Conservation (phyloP, 305 asterid species). For the Euphrasia arctica region DNA sequence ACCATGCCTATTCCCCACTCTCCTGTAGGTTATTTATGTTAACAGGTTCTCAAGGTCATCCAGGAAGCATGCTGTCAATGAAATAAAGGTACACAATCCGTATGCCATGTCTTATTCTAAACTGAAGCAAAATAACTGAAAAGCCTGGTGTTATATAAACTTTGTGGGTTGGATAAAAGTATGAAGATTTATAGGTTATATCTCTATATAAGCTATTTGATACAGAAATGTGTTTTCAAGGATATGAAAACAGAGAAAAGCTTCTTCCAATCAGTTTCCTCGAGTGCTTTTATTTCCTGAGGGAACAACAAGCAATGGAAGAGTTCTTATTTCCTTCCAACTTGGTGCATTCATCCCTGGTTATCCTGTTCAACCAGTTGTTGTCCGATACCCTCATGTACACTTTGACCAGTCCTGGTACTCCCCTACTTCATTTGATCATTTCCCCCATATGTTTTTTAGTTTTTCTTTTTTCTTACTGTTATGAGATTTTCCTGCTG, state of each 20-base stretch:
- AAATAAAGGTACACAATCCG: conserved; percentile 83
- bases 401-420: conserved; percentile 99
- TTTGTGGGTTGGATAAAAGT: conserved; percentile 27
- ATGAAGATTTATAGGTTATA: conserved; percentile 35
- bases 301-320: conserved; percentile 98
- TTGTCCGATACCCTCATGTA: conserved; percentile 85
- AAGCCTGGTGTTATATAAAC: not conserved
- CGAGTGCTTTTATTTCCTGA: conserved; percentile 98
- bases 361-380: conserved; percentile 89
- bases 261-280: conserved; percentile 78
- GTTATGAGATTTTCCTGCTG: conserved; percentile 13
- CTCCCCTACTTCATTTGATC: conserved; percentile 23
- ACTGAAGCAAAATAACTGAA: conserved; percentile 19
- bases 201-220: conserved; percentile 87
- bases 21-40: conserved; percentile 85
- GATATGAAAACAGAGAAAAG: conserved; percentile 98
- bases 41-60: conserved; percentile 86
- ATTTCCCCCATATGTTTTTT: conserved; percentile 2
- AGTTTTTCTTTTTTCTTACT: conserved; percentile 16
- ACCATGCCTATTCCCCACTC: conserved; percentile 10
- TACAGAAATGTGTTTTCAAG: conserved; percentile 89
- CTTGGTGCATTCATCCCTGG: conserved; percentile 98
- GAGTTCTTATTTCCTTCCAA: conserved; percentile 82
- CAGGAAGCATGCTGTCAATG: conserved; percentile 86
- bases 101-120: conserved; percentile 23